Evolutionary conservation across 2,329 filamentous ascomycete genomes (phyloP), one percentile per base, ranked within the genome.

Genomic region (Blumeriella jaapii): DNA sequence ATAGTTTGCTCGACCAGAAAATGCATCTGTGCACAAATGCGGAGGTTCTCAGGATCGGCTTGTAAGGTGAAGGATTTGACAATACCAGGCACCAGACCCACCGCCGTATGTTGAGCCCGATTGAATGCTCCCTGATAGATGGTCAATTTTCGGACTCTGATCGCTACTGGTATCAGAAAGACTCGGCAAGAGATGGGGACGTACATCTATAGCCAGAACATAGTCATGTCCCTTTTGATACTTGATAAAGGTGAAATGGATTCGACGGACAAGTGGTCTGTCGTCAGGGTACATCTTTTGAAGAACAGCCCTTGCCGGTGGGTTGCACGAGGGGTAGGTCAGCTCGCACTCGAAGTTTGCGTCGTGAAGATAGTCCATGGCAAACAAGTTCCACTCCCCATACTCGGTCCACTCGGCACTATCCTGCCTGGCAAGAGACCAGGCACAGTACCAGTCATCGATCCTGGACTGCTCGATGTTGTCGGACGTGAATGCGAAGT

Each of bases 311-410:
- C 19, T n/a, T 9, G 26, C 31, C 11, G 39, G 34, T 13, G 32
- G 27, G 25, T 32, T 27, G 11, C 41, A 44, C 11, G 14, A 7
- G 17, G 29, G 31, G 28, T 34, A 33, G 11, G 33, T 24, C 25
- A 38, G 14, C 6, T 31, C 32, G 30, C 41, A 44, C 6, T 36
- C 23, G 9, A 36, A 41, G 22, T 44, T 41, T 8, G 19, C 19
- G 9, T 22, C 35, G 13, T 33, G 19, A 5, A 22, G 20, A 12
- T 36, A 40, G 6, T 41, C 29, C 6, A 19, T 20, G 2, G 33
- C 32, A 16, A 42, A 42, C 3, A 41, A 14, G n/a, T 31, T 31
- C 34, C 33, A 36, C 31, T 45, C 40, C 13, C 22, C 35, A 13
- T 29, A 9, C 13, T 36, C 29, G 3, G 29, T 14, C 37, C 34